phyloP scores from a whole-genome alignment of 495 filamentous ascomycete genomes.

The Acidiella bohemica region DNA sequence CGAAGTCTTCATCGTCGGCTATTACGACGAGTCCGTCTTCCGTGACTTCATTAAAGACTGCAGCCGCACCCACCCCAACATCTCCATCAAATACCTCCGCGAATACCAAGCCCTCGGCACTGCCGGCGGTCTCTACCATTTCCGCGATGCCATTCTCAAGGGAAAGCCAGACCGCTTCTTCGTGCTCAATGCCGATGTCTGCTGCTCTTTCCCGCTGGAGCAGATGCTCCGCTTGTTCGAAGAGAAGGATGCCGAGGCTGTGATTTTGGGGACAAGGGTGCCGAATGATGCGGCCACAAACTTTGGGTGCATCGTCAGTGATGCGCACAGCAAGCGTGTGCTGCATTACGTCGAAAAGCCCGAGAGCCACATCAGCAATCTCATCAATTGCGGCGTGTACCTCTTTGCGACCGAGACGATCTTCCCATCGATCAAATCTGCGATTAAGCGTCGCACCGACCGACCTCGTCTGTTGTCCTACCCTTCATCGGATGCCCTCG shows the following conservation, averaged over 20 bases:
- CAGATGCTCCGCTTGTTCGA: constrained; percentile 92
- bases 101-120: constrained; percentile 97
- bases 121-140: constrained; percentile 95
- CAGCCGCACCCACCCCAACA: constrained; percentile 67
- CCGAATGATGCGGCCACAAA: constrained; percentile 84
- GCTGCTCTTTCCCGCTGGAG: constrained; percentile 93
- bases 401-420: constrained; percentile 90
- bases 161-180: constrained; percentile 89
- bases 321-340: constrained; percentile 86
- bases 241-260: constrained; percentile 91
- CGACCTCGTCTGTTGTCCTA: constrained; percentile 84
- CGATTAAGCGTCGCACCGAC: constrained; percentile 91
- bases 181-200: constrained; percentile 96
- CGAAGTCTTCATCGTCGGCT: constrained; percentile 94
- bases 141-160: constrained; percentile 97
- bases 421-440: constrained; percentile 87
- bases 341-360: constrained; percentile 99
- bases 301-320: constrained; percentile 96
- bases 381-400: constrained; percentile 99
- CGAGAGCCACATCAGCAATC: constrained; percentile 92
- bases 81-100: constrained; percentile 87
- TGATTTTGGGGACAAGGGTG: constrained; percentile 89
- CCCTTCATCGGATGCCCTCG: constrained; percentile 87
- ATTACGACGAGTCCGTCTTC: constrained; percentile 96
- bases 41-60: constrained; percentile 94